These are phyloP conservation scores for Phytophthora ramorum DNA, from an alignment of 352 stramenopile species.

Conservation along the genomic window DNA sequence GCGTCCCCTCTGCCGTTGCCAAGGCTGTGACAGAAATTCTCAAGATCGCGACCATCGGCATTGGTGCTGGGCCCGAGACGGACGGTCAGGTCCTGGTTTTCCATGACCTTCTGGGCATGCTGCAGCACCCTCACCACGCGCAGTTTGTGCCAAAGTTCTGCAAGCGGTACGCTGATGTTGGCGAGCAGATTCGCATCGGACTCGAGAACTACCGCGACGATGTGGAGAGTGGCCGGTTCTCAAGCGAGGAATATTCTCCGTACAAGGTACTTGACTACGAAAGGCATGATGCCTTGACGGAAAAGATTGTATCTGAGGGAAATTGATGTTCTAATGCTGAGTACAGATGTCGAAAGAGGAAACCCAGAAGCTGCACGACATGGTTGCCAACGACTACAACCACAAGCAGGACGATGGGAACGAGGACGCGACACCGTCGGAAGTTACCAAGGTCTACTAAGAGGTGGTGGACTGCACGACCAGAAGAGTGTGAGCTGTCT, in stretches of 20 bases:
- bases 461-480: not conserved
- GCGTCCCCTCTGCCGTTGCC: conserved; percentile 89
- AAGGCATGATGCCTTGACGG: not conserved
- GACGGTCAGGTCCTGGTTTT: conserved; percentile 98
- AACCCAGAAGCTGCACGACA: conserved; percentile 67
- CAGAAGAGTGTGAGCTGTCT: conserved; percentile 11
- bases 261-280: conserved; percentile 84
- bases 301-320: conserved; percentile 1
- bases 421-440: conserved; percentile 43
- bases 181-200: conserved; percentile 92
- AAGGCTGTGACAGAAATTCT: conserved; percentile 95
- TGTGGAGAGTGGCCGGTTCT: conserved; percentile 95
- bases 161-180: conserved; percentile 97
- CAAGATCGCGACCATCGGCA: conserved; percentile 98
- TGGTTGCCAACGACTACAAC: conserved; percentile 70
- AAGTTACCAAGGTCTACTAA: conserved; percentile 88
- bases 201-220: conserved; percentile 97
- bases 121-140: conserved; percentile 98
- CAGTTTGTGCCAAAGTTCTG: conserved; percentile 98
- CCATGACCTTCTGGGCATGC: conserved; percentile 98
- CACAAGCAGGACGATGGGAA: conserved; percentile 35
- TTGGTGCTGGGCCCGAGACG: conserved; percentile 94
- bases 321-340: conserved; percentile 9
- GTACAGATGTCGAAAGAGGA: conserved; percentile 84
- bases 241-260: conserved; percentile 93